Evolutionary conservation across 2,329 filamentous ascomycete genomes (phyloP), one percentile per base, ranked within the genome.

Genomic region (Samsoniella hepiali): DNA sequence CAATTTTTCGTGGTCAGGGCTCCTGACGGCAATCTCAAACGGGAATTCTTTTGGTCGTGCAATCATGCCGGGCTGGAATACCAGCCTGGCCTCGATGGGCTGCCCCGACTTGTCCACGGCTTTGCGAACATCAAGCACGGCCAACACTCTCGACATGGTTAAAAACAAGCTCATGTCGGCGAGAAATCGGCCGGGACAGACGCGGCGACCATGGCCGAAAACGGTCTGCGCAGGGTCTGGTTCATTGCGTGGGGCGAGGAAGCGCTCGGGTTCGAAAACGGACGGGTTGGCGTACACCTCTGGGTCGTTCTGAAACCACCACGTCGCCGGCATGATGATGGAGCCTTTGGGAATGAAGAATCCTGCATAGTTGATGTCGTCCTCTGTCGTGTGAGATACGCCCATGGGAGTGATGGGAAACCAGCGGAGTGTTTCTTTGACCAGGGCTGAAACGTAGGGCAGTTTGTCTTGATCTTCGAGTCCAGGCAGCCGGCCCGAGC

Each of bases 281-380:
- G 64, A 65, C 0, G 75, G 75, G 13, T 74, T 58, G 0, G 83
- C 79, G 71, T 92, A 91, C 1, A 84, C 86, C 49, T 88, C 84
- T 2, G 85, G 83, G 69, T 92, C 89, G 73, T 91, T 89, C 29
- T 88, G 82, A n/a, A 76, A 68, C 27, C 68, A 72, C 70, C 71
- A 74, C 7, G 70, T 64, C 1, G 69, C 67, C 2, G 63, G 65
- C 8, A 75, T 57, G 6, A 74, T 32, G 10, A 67, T 42, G 0
- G 73, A 63, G 3, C 69, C 70, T 29, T 71, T 70, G 0, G 74
- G 74, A 4, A 76, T 72, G 0, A 49, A 61, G 32, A 68, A 72
- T 0, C 69, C 71, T 3, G 64, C 55, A 31, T 66, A 72, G 0
- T 45, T 50, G 8, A 71, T 65, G 1, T 73, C 73, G 10, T 74